Conservation (phyloP, 208 protist species). For the Leishmania gerbilli region DNA sequence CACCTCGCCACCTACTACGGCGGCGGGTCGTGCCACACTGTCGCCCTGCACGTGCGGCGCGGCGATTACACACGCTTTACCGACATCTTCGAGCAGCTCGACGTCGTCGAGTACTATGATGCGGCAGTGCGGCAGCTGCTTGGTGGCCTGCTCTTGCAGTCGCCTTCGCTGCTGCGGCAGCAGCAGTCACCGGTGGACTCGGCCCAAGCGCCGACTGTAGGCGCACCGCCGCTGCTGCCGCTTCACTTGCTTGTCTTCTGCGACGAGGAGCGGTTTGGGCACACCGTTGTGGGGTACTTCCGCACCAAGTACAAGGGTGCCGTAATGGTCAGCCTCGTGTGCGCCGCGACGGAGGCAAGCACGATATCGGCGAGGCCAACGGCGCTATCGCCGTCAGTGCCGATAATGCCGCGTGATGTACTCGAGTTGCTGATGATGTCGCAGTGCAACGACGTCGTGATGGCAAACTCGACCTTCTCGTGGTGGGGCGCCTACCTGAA, state of each 20-base stretch:
- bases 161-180: background rate
- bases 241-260: slow-evolving; percentile 77
- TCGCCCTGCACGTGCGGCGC: slow-evolving; percentile 77
- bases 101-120: slow-evolving; percentile 71
- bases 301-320: slow-evolving; percentile 50
- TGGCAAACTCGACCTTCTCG: slow-evolving; percentile 88
- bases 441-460: slow-evolving; percentile 83
- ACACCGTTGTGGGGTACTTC: slow-evolving; percentile 53
- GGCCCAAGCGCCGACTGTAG: background rate
- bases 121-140: slow-evolving; percentile 66
- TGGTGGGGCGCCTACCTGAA: slow-evolving; percentile 91
- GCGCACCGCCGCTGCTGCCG: background rate
- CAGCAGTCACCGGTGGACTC: slow-evolving; percentile 20
- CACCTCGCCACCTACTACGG: slow-evolving; percentile 45
- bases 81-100: slow-evolving; percentile 75
- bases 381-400: background rate
- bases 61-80: slow-evolving; percentile 76
- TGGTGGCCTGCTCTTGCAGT: slow-evolving; percentile 42
- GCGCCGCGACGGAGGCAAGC: slow-evolving; percentile 10
- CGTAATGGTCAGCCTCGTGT: slow-evolving; percentile 56
- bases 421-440: slow-evolving; percentile 83
- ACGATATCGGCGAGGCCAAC: background rate
- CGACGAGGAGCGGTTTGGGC: slow-evolving; percentile 65
- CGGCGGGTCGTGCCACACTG: slow-evolving; percentile 32
- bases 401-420: slow-evolving; percentile 52